Conservation (phyloP, 139 green algal genomes). For the Volvox reticuliferus region DNA sequence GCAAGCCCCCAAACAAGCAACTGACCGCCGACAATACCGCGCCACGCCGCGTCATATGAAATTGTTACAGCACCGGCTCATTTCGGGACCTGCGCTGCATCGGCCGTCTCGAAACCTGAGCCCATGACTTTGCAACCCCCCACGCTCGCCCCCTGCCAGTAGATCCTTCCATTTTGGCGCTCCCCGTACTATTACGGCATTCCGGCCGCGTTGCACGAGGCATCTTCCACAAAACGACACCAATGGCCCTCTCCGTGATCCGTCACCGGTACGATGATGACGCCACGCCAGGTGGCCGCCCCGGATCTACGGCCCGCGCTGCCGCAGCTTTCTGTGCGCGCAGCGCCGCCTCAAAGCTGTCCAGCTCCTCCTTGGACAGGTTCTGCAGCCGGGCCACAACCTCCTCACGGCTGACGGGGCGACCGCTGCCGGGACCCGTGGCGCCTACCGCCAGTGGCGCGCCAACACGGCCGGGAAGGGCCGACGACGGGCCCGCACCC, state of each 20-base stretch:
- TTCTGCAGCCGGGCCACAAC: constrained; percentile 48
- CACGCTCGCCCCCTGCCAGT: no score
- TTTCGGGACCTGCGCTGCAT: no score
- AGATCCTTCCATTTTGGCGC: no score
- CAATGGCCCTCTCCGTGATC: neutral
- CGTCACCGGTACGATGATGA: constrained; percentile 36
- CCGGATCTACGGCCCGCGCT: neutral
- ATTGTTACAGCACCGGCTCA: no score
- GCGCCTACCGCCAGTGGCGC: constrained; percentile 15
- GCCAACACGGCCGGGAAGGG: neutral
- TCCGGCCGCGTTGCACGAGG: no score
- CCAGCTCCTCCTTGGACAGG: constrained; percentile 46
- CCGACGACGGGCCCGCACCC: neutral
- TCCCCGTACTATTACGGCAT: no score
- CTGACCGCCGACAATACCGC: no score
- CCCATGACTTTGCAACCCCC: no score
- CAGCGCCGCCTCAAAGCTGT: constrained; percentile 48
- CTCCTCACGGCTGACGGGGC: constrained; percentile 42
- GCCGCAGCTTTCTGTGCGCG: constrained; percentile 44
- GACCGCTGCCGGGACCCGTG: neutral
- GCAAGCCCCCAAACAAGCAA: no score
- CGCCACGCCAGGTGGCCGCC: constrained; percentile 3
- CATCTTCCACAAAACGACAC: no score
- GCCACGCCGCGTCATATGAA: no score
- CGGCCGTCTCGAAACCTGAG: no score